Conservation (phyloP, 306 rosid genomes). For the Ammopiptanthus mongolicus region DNA sequence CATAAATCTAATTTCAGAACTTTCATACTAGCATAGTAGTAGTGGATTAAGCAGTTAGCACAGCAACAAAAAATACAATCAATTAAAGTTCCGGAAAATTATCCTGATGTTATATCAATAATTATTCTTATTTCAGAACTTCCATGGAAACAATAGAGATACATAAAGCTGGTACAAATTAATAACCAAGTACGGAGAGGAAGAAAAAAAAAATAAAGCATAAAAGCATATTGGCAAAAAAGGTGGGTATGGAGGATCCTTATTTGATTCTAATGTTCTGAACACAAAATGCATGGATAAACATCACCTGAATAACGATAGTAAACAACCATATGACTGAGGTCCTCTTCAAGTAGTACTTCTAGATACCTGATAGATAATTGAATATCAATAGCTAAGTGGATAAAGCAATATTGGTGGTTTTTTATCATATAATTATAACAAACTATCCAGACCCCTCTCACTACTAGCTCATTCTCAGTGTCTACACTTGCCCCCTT, state of each 20-base stretch:
- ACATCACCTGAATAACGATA: background rate
- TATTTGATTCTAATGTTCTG: background rate
- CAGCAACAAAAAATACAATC: background rate
- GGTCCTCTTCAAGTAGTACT: too few species aligned
- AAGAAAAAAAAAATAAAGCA: background rate
- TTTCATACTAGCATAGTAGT: background rate
- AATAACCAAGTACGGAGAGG: background rate
- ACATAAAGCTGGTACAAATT: background rate
- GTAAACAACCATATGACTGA: background rate
- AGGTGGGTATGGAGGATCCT: background rate
- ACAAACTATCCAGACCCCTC: background rate
- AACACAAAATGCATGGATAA: background rate
- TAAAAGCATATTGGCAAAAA: background rate
- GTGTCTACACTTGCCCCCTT: background rate
- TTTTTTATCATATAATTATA: background rate
- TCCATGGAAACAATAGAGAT: background rate
- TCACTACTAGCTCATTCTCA: background rate
- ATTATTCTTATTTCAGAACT: background rate
- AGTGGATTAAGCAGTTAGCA: background rate
- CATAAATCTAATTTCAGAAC: background rate
- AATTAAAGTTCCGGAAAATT: background rate
- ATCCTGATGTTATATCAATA: background rate
- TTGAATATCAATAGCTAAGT: background rate
- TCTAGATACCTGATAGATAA: background rate
- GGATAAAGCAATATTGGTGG: background rate